A percentile compares a stretch with the other conserved stretches of the same genome.
Conservation (phyloP, 225 moss, liverwort and hornwort species). For the Bryum argenteum region DNA sequence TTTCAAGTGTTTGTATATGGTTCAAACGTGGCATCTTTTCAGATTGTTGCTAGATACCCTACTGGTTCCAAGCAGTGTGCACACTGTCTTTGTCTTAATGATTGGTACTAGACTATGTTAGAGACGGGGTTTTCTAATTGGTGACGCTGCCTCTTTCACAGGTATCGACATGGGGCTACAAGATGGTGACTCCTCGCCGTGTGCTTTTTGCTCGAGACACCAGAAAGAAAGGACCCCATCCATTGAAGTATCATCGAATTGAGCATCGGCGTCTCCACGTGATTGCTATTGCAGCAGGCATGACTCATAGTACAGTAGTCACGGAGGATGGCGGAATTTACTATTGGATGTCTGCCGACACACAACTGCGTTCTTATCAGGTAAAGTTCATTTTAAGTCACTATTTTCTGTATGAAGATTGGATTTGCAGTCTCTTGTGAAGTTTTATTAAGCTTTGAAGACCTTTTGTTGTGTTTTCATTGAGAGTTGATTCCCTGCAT, state of each 20-base stretch:
- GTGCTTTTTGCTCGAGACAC: constrained; percentile 68
- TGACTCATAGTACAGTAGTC: constrained; percentile 80
- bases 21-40: constrained; percentile 9
- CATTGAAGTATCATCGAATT: constrained; percentile 75
- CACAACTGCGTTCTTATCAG: constrained; percentile 69
- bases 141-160: constrained; percentile 40
- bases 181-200: constrained; percentile 95
- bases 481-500: constrained; percentile 10
- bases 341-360: constrained; percentile 89
- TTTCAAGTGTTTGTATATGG: constrained; percentile 3
- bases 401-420: neutral
- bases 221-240: constrained; percentile 66
- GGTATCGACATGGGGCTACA: constrained; percentile 98
- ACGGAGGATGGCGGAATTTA: constrained; percentile 84
- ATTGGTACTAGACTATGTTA: constrained; percentile 4
- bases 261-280: constrained; percentile 68
- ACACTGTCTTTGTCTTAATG: constrained; percentile 6
- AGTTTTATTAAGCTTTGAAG: constrained; percentile 12
- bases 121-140: constrained; percentile 1
- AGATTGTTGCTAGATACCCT: constrained; percentile 16
- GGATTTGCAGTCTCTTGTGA: constrained; percentile 6
- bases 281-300: constrained; percentile 87
- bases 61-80: neutral
- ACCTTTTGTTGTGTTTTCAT: constrained; percentile 7
- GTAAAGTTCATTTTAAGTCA: constrained; percentile 35